Evolutionary conservation across 2,329 filamentous ascomycete genomes (phyloP).

Genomic region (Pseudogymnoascus sp.): DNA sequence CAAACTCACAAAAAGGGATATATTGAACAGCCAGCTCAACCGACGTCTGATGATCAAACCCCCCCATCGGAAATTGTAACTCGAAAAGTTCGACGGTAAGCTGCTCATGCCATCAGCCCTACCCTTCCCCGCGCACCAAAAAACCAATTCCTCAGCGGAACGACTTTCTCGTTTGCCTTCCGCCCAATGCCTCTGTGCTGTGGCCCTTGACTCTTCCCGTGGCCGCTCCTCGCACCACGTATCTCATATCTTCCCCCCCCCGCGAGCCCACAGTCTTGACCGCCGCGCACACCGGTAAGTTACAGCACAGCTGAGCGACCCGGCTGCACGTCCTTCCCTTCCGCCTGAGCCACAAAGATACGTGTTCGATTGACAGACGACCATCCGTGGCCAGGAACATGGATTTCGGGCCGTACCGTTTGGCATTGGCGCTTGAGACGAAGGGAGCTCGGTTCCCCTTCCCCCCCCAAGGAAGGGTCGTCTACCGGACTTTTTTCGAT

Average conservation of each 20-base stretch:
- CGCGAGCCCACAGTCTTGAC: background rate
- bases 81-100: background rate
- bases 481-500: background rate
- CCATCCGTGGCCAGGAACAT: background rate
- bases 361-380: background rate
- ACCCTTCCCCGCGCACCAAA: background rate
- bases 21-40: background rate
- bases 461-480: background rate
- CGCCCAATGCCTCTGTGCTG: too few species aligned
- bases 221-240: background rate
- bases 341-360: background rate
- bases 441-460: background rate
- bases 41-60: background rate
- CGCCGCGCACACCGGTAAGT: background rate
- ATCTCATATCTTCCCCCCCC: background rate
- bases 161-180: background rate
- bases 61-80: background rate
- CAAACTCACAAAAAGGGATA: background rate
- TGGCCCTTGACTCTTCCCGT: background rate
- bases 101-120: background rate
- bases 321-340: background rate
- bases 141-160: background rate
- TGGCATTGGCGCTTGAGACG: background rate
- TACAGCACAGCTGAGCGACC: background rate
- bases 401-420: conserved; percentile 1